phyloP scores from a whole-genome alignment of 2,329 filamentous ascomycete species.

The Fusarium odoratissimum region DNA sequence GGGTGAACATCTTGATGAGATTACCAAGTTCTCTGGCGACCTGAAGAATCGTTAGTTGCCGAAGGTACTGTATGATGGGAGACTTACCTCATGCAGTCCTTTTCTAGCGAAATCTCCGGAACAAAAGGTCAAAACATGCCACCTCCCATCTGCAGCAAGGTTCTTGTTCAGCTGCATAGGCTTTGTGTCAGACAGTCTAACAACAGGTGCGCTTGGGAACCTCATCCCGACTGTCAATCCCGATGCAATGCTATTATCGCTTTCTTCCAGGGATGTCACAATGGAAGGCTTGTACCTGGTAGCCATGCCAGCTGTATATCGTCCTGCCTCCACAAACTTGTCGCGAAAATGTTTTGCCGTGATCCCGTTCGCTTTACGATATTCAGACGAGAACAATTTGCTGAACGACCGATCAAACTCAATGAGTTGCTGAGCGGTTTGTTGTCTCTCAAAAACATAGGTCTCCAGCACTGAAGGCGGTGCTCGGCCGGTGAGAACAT shows the following conservation, averaged over 20 bases:
- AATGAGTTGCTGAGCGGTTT: conserved; percentile 58
- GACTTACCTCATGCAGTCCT: background rate
- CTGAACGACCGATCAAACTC: conserved; percentile 55
- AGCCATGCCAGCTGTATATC: conserved; percentile 37
- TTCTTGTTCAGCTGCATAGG: conserved; percentile 25
- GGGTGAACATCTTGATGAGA: background rate
- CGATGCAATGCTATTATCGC: background rate
- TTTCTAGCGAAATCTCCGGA: background rate
- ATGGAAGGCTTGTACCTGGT: conserved; percentile 24
- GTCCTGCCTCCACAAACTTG: conserved; percentile 32
- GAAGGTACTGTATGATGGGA: accelerated
- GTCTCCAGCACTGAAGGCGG: conserved; percentile 51
- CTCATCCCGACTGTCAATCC: conserved; percentile 26
- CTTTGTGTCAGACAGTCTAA: conserved; percentile 37
- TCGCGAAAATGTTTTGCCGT: conserved; percentile 25
- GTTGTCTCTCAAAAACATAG: conserved; percentile 63
- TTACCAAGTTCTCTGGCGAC: background rate
- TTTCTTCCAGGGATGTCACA: background rate
- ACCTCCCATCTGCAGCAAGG: conserved; percentile 32
- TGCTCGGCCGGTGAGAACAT: conserved; percentile 50
- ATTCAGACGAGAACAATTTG: conserved; percentile 33
- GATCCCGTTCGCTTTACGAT: conserved; percentile 14
- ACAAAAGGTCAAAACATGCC: conserved; percentile 37
- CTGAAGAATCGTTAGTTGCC: accelerated
- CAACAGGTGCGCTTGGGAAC: conserved; percentile 27